Evolutionary conservation across 371 early-diverging fungal species (phyloP), one percentile per base, ranked within the genome.

Genomic region (Sporodiniella umbellata): DNA sequence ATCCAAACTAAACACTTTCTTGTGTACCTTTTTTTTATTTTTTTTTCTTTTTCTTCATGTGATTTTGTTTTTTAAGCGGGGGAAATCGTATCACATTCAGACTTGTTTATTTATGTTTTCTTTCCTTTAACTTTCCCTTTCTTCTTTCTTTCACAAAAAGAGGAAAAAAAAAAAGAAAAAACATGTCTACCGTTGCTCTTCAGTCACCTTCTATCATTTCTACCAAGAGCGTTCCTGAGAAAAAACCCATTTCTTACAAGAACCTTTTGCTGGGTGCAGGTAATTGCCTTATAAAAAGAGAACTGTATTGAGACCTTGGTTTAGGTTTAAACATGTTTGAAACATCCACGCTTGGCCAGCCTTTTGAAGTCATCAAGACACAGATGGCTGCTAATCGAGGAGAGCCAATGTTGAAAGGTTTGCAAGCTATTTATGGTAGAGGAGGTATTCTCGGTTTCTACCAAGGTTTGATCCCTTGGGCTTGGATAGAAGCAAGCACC

Each of bases 401-500:
- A 28, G 89, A 89, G 61, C 77, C 77, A 26, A 68, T 93, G 31
- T 51, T 64, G 28, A 66, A 68, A 15, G 80, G 90, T 24, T 55
- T 88, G n/a, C 64, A 64, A 19, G 76, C 79, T 53, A 85, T 88
- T 14, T 90, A 87, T 60, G 66, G 79, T 33, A 84, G 93, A 31
- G 93, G 93, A 37, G 93, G 92, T 40, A 46, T 92, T 35, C 46
- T 77, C 43, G 89, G 94, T 40, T 93, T 90, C 59, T 93, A 84
- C 71, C 93, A 86, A 72, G 92, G 88, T 49, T 56, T 84, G 53
- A 80, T 85, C 42, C 86, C 87, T 42, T 92, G 95, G 94, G 94
- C 94, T 12, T 92, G 93, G 95, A 92, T 94, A 65, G 93, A 93
- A 68, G 74, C 92, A 3, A 80, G 83, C 12, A 93, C 96, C 23